These are phyloP conservation scores for Pyricularia sp. DNA, from an alignment of 2,329 filamentous ascomycete species.

Conservation along the genomic window DNA sequence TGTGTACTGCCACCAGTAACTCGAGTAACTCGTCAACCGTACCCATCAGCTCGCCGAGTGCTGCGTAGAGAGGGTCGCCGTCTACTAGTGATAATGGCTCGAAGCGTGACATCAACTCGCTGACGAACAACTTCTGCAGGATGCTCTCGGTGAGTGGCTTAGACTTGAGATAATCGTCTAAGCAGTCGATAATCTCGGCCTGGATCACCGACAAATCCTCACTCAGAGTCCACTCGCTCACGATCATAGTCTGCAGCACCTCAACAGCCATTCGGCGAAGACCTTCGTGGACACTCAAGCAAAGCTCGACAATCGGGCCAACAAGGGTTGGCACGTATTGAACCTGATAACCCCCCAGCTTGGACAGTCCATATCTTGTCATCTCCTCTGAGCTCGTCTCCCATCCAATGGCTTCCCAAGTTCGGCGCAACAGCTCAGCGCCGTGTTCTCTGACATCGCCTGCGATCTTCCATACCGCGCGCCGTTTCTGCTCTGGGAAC, in stretches of 20 bases:
- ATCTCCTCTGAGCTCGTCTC: constrained; percentile 76
- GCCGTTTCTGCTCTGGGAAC: constrained; percentile 90
- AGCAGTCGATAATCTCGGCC: constrained; percentile 90
- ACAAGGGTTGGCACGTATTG: constrained; percentile 94
- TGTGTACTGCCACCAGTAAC: constrained; percentile 81
- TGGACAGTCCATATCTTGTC: constrained; percentile 65
- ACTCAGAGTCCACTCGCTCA: constrained; percentile 94
- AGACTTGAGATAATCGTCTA: constrained; percentile 83
- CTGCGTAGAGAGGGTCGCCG: constrained; percentile 60
- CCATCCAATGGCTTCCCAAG: constrained; percentile 97
- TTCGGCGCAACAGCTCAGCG: constrained; percentile 72
- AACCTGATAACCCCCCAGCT: constrained; percentile 93
- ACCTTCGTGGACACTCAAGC: constrained; percentile 89
- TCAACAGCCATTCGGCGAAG: constrained; percentile 84
- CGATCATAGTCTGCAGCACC: constrained; percentile 93
- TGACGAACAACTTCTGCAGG: constrained; percentile 85
- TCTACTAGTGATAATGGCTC: constrained; percentile 52
- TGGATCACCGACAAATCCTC: constrained; percentile 87
- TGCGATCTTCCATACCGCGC: constrained; percentile 97
- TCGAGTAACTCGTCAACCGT: constrained; percentile 89
- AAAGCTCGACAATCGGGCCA: constrained; percentile 84
- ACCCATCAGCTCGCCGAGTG: constrained; percentile 68
- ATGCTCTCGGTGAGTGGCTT: constrained; percentile 83
- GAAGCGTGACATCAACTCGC: constrained; percentile 75
- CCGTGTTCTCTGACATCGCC: constrained; percentile 91